These are phyloP conservation scores for Syncephalastrum sp. DNA, from an alignment of 371 early-diverging fungal species.

Conservation along the genomic window DNA sequence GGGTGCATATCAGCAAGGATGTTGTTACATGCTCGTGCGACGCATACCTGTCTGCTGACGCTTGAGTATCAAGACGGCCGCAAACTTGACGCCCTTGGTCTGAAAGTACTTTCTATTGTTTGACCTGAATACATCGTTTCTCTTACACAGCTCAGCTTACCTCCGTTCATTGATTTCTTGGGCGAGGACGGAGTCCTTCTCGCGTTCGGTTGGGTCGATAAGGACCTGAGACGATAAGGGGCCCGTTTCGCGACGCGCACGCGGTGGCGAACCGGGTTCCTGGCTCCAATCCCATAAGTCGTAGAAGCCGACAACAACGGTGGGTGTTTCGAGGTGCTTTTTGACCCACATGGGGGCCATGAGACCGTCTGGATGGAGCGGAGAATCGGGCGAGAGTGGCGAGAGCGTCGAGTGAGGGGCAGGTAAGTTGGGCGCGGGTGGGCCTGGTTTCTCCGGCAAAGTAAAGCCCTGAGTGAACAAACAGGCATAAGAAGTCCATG, in stretches of 20 bases:
- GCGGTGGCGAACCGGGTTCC: conserved; percentile 25
- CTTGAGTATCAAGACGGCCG: conserved; percentile 66
- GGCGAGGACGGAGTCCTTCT: conserved; percentile 58
- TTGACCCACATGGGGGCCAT: conserved; percentile 73
- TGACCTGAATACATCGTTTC: background rate
- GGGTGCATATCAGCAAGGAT: background rate
- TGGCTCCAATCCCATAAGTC: conserved; percentile 58
- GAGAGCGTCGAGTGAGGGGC: conserved; percentile 60
- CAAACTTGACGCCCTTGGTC: conserved; percentile 73
- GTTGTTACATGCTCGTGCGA: too few relatives aligned
- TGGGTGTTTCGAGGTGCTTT: conserved; percentile 65
- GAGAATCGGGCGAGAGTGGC: conserved; percentile 67
- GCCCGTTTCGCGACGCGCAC: conserved; percentile 46
- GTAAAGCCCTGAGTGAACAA: conserved; percentile 28
- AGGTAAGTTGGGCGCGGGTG: conserved; percentile 35
- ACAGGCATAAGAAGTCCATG: background rate
- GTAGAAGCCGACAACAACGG: conserved; percentile 70
- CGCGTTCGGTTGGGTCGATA: conserved; percentile 56
- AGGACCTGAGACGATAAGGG: conserved; percentile 53
- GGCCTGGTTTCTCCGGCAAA: conserved; percentile 34
- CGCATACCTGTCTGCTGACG: conserved; percentile 50
- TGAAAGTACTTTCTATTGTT: conserved; percentile 57
- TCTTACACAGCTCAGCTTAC: conserved; percentile 21
- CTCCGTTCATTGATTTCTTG: conserved; percentile 68
- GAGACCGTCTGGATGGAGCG: conserved; percentile 81